Percentiles rank a stretch among this genome's conserved stretches.
Conservation (phyloP, 2,329 filamentous ascomycete species). For the Tolypocladium album region DNA sequence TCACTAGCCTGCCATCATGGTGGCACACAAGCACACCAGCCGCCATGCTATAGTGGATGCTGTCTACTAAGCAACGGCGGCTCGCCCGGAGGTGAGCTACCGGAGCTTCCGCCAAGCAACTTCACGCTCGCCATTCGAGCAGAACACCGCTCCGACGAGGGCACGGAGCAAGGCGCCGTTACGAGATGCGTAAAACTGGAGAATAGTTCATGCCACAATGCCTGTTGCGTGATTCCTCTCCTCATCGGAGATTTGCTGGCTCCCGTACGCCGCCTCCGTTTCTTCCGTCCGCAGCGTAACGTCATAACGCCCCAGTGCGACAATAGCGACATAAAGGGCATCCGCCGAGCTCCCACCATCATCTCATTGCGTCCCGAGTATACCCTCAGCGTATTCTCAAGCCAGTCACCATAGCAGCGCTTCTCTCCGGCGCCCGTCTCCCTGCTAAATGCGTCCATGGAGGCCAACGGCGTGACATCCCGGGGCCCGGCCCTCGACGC, state of each 20-base stretch:
- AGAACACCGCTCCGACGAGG: neutral
- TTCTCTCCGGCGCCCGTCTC: neutral
- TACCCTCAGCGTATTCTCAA: too few species aligned
- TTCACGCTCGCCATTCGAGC: neutral
- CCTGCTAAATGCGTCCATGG: neutral
- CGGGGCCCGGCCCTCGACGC: neutral
- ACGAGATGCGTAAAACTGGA: neutral
- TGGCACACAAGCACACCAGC: too few species aligned
- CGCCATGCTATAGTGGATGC: neutral
- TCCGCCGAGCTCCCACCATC: neutral
- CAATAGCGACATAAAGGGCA: neutral
- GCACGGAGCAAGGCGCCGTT: neutral
- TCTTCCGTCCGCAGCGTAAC: neutral
- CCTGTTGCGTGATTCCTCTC: neutral
- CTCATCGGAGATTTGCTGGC: neutral
- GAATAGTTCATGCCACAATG: neutral
- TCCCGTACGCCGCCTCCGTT: neutral
- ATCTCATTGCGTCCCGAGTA: neutral
- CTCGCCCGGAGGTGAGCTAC: neutral
- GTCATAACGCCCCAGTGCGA: neutral
- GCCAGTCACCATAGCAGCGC: neutral
- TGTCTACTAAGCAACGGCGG: neutral
- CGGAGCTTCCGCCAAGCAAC: neutral
- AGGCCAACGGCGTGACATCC: neutral
- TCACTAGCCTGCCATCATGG: neutral